Base-by-base conservation (phyloP, 805 yeast genomes). In the Candida succiphila region DNA sequence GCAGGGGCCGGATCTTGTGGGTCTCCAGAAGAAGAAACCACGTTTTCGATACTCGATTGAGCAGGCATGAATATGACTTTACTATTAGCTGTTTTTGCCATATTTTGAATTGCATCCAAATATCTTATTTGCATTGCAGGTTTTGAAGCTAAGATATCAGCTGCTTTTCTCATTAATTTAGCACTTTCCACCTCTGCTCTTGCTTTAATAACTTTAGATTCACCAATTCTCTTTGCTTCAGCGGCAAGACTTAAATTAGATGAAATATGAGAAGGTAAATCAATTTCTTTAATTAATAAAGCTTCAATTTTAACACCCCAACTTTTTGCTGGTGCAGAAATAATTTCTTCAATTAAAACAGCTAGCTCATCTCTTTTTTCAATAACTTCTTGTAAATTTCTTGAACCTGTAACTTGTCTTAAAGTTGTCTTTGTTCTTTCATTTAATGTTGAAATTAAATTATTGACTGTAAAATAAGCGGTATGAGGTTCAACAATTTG, bases 41-140 rank as follows among this genome's bases (percentile, higher is more conserved):
- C 10, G 10, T 21, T 21, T 32, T 65, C 70, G 38, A 62, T 52
- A 13, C 62, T 63, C 31, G 50, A 52, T 30, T 67, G 61, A 26
- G 65, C 52, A 5, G 87, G 86, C 85, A 78, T 78, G 54, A 78
- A 78, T 21, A 78, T 78, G 34, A 78, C 86, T 55, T 77, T 74
- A n/a, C 82, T 58, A 37, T 70, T 68, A 2, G 84, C 60, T 33
- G 65, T 48, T 40, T 60, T 71, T 24, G 84, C 80, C 85, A 78
- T 78, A 39, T 61, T 63, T 56, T 77, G 84, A 75, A 78, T 74
- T n/a, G 86, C 86, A 46, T 78, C 87, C 55, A 78, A 65, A 49
- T 78, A 78, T 54, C 87, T 62, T 52, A 78, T 78, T 60, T 78
- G 86, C 82, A 78, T 76, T 20, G 86, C 87, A 12, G 85, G 74